These are phyloP conservation scores for Hyphopichia khmerensis DNA, from an alignment of 1,139 yeast species.

Conservation along the genomic window DNA sequence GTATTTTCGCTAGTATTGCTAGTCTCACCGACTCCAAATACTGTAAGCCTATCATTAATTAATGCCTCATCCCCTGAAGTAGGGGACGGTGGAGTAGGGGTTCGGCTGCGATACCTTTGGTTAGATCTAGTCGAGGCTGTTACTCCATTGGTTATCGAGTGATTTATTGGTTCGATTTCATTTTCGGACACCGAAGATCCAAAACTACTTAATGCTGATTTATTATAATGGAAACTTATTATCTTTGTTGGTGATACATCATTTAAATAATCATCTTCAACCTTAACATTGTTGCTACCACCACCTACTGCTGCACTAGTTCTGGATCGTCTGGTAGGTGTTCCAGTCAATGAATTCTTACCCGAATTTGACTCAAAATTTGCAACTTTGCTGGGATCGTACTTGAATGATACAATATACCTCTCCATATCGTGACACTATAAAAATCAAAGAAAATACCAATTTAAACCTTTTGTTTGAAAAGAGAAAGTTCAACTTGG, in stretches of 20 bases:
- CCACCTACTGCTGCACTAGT: not conserved
- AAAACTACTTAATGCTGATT: not conserved
- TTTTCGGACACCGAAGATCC: not conserved
- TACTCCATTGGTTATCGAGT: too few relatives aligned
- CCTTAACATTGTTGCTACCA: not conserved
- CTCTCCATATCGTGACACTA: constrained; percentile 4
- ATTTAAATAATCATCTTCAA: not conserved
- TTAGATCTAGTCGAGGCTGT: not conserved
- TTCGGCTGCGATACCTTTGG: constrained; percentile 4
- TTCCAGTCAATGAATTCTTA: not conserved
- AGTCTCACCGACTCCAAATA: too few relatives aligned
- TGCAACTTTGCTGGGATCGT: constrained; percentile 4
- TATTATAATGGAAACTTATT: constrained; percentile 9
- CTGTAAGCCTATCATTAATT: too few relatives aligned
- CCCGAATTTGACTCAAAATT: too few relatives aligned
- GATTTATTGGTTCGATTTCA: not conserved
- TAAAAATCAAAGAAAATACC: not conserved
- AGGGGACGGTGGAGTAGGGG: constrained; percentile 8
- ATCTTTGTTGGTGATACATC: constrained; percentile 10
- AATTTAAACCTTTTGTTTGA: too few relatives aligned
- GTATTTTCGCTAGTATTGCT: too few relatives aligned
- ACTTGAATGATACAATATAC: constrained; percentile 5
- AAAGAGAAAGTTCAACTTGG: not conserved
- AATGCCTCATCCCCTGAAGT: not conserved
- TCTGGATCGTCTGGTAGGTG: not conserved